Conservation (phyloP, 345 rosid genomes). For the Nephelium lappaceum region DNA sequence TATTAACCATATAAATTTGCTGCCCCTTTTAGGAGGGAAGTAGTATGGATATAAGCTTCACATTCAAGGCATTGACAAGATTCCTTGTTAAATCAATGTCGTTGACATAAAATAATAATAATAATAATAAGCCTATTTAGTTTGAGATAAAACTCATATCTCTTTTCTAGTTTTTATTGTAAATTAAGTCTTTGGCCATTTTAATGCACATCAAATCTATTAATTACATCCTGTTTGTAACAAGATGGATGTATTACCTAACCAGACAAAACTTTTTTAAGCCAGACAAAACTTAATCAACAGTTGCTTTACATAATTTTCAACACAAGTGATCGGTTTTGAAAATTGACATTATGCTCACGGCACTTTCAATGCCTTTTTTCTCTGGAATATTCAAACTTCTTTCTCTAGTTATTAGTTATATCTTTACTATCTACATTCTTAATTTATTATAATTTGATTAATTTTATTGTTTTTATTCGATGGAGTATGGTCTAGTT, state of each 20-base stretch:
- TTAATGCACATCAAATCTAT: conserved; percentile 8
- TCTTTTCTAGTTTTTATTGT: too few relatives aligned
- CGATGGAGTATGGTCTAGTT: not conserved
- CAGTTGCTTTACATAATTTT: not conserved
- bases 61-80: not conserved
- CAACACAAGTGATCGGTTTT: not conserved
- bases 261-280: not conserved
- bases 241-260: conserved; percentile 16
- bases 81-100: not conserved
- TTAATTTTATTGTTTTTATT: too few relatives aligned
- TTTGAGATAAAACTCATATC: too few relatives aligned
- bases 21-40: not conserved
- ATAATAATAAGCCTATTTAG: too few relatives aligned
- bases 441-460: too few relatives aligned
- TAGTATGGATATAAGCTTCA: not conserved
- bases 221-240: not conserved
- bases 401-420: not conserved
- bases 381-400: not conserved
- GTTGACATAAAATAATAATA: too few relatives aligned
- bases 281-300: not conserved
- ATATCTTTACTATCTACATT: too few relatives aligned
- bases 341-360: not conserved
- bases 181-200: not conserved
- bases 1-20: too few relatives aligned
- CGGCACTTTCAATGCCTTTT: not conserved